A percentile compares a stretch with the other conserved stretches of the same genome.
phyloP scores from a whole-genome alignment of 202 grass and related monocot genomes.

The Hordeum pubiflorum region DNA sequence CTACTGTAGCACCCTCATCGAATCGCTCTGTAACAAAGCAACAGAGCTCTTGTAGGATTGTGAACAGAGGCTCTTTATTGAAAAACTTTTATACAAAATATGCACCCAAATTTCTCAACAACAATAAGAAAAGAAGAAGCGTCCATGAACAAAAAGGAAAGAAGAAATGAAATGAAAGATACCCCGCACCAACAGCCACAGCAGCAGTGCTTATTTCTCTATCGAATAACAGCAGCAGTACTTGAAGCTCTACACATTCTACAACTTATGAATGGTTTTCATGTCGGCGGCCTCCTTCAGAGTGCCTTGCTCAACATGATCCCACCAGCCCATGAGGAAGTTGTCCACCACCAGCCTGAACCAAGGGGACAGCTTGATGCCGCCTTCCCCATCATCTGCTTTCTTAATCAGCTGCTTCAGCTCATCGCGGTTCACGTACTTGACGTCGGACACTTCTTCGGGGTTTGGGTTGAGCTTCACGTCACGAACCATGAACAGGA shows the following conservation, averaged over 20 bases:
- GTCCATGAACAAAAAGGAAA: neutral
- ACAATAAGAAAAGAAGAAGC: neutral
- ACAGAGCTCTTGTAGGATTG: neutral
- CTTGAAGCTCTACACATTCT: neutral
- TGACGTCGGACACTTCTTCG: constrained; percentile 62
- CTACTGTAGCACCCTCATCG: no score
- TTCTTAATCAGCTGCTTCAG: constrained; percentile 60
- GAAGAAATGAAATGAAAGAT: neutral
- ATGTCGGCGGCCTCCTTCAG: constrained; percentile 50
- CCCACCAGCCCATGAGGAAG: constrained; percentile 93
- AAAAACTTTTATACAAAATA: neutral
- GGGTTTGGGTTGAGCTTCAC: constrained; percentile 67
- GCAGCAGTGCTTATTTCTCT: neutral
- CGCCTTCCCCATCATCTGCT: constrained; percentile 61
- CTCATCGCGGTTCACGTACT: constrained; percentile 65
- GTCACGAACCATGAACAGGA: constrained; percentile 70
- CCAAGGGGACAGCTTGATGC: constrained; percentile 79
- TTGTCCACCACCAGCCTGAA: constrained; percentile 87
- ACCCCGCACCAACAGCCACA: neutral
- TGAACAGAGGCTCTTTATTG: neutral
- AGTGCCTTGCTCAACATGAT: constrained; percentile 66
- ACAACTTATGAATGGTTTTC: constrained; percentile 78
- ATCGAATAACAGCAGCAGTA: neutral
- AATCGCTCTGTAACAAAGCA: neutral
- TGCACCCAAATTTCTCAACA: neutral